Evolutionary conservation across 139 green algal genomes (phyloP).

Genomic region (Chlamydomonas sp.): DNA sequence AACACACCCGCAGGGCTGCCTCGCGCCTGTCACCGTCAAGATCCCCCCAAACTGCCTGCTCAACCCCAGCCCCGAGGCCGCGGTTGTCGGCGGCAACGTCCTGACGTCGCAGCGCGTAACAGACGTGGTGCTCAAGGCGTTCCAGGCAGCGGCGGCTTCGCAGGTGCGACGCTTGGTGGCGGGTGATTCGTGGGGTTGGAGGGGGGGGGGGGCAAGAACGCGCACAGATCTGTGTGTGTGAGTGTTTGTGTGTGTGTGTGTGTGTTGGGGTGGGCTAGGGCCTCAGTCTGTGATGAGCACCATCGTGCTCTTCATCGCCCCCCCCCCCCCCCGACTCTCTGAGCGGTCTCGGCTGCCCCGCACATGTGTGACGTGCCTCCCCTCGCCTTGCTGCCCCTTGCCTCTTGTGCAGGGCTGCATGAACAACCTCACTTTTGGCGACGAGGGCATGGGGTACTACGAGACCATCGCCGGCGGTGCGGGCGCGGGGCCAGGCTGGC

Average conservation of each 20-base stretch:
- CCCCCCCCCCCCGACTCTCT: too few species aligned
- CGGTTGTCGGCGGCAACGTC: slow-evolving; percentile 95
- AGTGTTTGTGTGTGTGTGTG: neutral
- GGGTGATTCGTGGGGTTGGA: neutral
- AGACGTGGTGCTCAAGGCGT: slow-evolving; percentile 90
- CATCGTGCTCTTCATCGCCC: neutral
- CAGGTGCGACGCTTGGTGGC: too few species aligned
- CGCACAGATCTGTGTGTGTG: too few species aligned
- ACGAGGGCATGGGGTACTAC: slow-evolving; percentile 88
- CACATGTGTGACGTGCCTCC: too few species aligned
- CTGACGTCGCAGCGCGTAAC: slow-evolving; percentile 95
- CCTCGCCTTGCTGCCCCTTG: neutral
- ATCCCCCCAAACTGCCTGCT: slow-evolving; percentile 57
- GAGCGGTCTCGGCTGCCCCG: too few species aligned
- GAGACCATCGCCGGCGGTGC: slow-evolving; percentile 93
- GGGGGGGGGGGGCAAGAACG: neutral
- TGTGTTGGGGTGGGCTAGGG: too few species aligned
- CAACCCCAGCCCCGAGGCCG: slow-evolving; percentile 48
- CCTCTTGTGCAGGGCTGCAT: slow-evolving; percentile 78
- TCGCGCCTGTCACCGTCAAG: slow-evolving; percentile 62
- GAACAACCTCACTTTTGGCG: slow-evolving; percentile 99
- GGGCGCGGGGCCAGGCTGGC: slow-evolving; percentile 82
- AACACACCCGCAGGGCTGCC: slow-evolving; percentile 60
- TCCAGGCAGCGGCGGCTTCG: slow-evolving; percentile 74
- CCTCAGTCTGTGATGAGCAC: neutral